phyloP scores from a whole-genome alignment of 1,139 yeast species.

The Pichia sp. region DNA sequence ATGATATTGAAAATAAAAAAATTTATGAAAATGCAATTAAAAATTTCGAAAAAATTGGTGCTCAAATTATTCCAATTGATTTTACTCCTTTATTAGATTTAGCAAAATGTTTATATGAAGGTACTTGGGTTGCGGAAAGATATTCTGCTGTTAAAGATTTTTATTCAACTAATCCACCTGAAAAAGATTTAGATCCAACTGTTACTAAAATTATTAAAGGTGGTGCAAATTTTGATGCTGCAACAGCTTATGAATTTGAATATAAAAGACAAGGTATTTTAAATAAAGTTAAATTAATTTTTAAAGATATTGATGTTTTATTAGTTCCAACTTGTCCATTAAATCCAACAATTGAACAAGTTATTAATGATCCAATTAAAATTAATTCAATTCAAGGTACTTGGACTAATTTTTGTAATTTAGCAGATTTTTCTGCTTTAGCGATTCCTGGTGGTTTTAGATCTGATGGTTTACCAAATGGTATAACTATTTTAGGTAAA shows the following conservation, averaged over 20 bases:
- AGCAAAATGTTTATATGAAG: slow-evolving; percentile 90
- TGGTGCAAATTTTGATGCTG: slow-evolving; percentile 74
- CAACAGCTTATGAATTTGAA: slow-evolving; percentile 77
- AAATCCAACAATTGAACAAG: slow-evolving; percentile 71
- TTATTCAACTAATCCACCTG: slow-evolving; percentile 68
- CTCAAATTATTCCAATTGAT: slow-evolving; percentile 53
- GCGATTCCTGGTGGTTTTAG: slow-evolving; percentile 88
- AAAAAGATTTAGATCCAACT: slow-evolving; percentile 68
- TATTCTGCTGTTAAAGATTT: slow-evolving; percentile 77
- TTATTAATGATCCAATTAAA: slow-evolving; percentile 70
- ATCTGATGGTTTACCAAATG: slow-evolving; percentile 84
- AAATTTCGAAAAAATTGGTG: slow-evolving; percentile 48
- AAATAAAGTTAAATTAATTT: slow-evolving; percentile 51
- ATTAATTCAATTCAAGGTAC: slow-evolving; percentile 91
- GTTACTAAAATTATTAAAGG: slow-evolving; percentile 71
- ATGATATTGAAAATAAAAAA: slow-evolving; percentile 70
- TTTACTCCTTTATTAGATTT: slow-evolving; percentile 70
- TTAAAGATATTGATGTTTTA: slow-evolving; percentile 62
- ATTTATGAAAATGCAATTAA: slow-evolving; percentile 59
- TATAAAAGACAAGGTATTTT: slow-evolving; percentile 74
- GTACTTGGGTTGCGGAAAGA: slow-evolving; percentile 98
- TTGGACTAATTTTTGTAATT: slow-evolving; percentile 91
- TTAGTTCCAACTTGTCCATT: slow-evolving; percentile 92
- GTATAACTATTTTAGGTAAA: slow-evolving; percentile 75
- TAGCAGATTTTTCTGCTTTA: slow-evolving; percentile 88